These are phyloP conservation scores for Penicillium sp. DNA, from an alignment of 2,329 filamentous ascomycete genomes.

Conservation along the genomic window DNA sequence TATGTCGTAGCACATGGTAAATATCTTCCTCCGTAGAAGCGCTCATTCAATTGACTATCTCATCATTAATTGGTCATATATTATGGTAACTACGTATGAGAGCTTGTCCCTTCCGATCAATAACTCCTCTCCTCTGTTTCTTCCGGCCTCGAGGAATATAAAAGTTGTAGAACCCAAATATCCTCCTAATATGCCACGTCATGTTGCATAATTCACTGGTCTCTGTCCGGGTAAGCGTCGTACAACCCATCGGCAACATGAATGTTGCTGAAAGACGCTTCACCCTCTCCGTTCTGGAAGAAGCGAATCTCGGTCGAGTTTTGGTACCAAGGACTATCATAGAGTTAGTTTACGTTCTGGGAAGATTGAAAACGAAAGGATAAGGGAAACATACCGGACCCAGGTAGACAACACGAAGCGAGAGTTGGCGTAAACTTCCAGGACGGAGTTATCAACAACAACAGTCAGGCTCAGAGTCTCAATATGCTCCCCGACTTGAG, in stretches of 20 bases:
- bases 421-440: neutral
- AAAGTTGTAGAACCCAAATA: neutral
- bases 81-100: neutral
- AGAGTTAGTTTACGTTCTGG: neutral
- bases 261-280: neutral
- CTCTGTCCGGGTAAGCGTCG: neutral
- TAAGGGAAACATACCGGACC: neutral
- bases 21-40: neutral
- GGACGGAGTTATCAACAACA: neutral
- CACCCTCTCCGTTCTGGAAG: neutral
- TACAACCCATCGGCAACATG: neutral
- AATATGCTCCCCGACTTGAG: neutral
- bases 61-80: neutral
- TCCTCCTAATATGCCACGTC: too few species aligned
- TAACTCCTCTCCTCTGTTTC: neutral
- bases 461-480: neutral
- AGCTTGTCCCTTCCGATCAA: neutral
- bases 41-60: neutral
- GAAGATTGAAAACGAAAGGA: neutral
- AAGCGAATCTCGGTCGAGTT: neutral
- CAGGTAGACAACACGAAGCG: neutral
- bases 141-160: fast-evolving
- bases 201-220: neutral
- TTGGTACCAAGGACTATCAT: neutral
- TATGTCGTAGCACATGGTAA: neutral